These are phyloP conservation scores for Zasmidium cellare DNA, from an alignment of 2,329 filamentous ascomycete species.

Conservation along the genomic window DNA sequence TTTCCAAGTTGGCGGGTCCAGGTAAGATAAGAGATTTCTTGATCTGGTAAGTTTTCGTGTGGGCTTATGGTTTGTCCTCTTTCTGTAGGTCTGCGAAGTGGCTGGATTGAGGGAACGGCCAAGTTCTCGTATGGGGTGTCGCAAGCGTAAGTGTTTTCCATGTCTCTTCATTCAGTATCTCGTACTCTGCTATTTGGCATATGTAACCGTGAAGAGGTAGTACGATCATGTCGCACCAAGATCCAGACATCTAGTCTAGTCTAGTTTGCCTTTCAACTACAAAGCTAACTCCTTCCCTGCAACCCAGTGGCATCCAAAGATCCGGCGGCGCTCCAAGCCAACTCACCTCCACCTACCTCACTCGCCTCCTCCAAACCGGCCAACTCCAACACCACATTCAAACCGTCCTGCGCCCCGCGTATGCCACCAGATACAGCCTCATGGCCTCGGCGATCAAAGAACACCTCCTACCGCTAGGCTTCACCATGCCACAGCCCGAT, in stretches of 20 bases:
- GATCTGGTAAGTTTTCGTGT: neutral
- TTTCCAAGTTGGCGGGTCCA: constrained; percentile 82
- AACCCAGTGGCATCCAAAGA: constrained; percentile 49
- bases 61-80: neutral
- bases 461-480: constrained; percentile 63
- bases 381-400: constrained; percentile 56
- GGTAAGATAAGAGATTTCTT: constrained; percentile 38
- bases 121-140: constrained; percentile 61
- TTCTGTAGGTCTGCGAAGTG: constrained; percentile 63
- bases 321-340: constrained; percentile 64
- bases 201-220: constrained; percentile 2
- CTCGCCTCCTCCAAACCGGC: constrained; percentile 54
- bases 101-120: constrained; percentile 78
- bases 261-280: neutral
- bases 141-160: constrained; percentile 51
- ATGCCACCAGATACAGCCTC: constrained; percentile 52
- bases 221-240: neutral
- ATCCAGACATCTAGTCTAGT: neutral
- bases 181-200: neutral
- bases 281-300: constrained; percentile 12
- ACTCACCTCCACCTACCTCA: constrained; percentile 57
- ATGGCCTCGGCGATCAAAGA: constrained; percentile 61
- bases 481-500: constrained; percentile 48
- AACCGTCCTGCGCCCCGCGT: constrained; percentile 56
- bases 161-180: constrained; percentile 3